A percentile compares a stretch with the other conserved stretches of the same genome.
phyloP scores from a whole-genome alignment of 1,139 yeast genomes.

The Debaryomycetaceae sp. region DNA sequence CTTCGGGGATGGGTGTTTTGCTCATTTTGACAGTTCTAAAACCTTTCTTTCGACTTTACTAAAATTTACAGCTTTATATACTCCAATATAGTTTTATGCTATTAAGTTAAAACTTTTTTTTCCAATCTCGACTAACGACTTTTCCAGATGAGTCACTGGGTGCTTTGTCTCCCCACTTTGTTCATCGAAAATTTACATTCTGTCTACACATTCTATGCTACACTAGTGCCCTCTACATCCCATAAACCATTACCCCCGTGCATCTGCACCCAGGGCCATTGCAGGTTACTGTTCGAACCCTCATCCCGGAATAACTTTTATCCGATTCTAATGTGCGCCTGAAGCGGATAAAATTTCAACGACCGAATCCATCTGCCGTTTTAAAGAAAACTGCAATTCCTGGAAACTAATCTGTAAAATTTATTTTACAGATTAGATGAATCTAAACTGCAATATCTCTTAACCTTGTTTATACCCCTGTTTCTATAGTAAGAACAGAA shows the following conservation, averaged over 20 bases:
- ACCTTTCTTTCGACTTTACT: too few relatives aligned
- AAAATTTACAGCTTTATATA: too few relatives aligned
- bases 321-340: background rate
- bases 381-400: background rate
- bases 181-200: too few relatives aligned
- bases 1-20: constrained; percentile 60
- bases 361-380: background rate
- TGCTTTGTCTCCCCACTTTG: too few relatives aligned
- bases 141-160: background rate
- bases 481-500: too few relatives aligned
- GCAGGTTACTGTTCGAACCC: too few relatives aligned
- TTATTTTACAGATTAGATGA: background rate
- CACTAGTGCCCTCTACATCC: too few relatives aligned
- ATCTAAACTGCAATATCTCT: background rate
- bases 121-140: background rate
- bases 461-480: background rate
- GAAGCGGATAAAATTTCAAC: background rate
- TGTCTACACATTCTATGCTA: too few relatives aligned
- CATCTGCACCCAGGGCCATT: too few relatives aligned
- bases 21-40: too few relatives aligned
- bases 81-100: background rate
- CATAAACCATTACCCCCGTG: too few relatives aligned
- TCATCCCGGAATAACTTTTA: background rate
- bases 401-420: background rate
- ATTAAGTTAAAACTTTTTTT: too few relatives aligned